Base-by-base conservation (phyloP, 331 rosid genomes). In the Malus hybrid region DNA sequence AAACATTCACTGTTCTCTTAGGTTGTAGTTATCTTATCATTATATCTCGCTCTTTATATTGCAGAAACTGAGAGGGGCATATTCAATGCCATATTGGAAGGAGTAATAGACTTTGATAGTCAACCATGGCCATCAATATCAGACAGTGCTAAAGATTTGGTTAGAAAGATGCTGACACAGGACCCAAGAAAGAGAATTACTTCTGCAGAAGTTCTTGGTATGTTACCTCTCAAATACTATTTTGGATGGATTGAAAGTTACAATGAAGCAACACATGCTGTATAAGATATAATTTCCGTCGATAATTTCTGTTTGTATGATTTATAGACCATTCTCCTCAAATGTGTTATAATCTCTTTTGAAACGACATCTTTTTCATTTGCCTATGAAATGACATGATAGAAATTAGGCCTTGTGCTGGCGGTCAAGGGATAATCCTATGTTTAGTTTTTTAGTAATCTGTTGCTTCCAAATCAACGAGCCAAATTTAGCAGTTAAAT, bases 121-220 rank as follows among this genome's bases (percentile, higher is more conserved):
- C 81, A 86, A 79, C 98, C 98, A 55, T 93, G 98, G 98, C 97
- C 98, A 29, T 89, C 93, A 56, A 93, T 91, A 77, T 89, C 98
- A 67, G 82, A 73, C 27, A 82, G 91, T 74, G 98, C 97, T 70
- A 93, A 89, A 88, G 96, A 93, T 82, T 84, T 93, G 56, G 90
- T 91, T 71, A 88, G 90, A 76, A 91, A 87, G 83, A 93, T 93
- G 97, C 85, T 93, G 77, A 87, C 86, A 20, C 91, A 64, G 80
- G 97, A 91, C 73, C 98, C 97, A 29, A 90, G 81, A 85, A 91
- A 85, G 90, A 81, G 98, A 65, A 88, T 90, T 75, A 88, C 98
- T 81, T 84, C 98, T 64, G 80, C 89, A 12, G 82, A 93, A 91
- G 96, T 91, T 82, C 97, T 91, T 77, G 98, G 98, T 91, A 93